These are phyloP conservation scores for Hortaea werneckii DNA, from an alignment of 2,329 filamentous ascomycete genomes.

Conservation along the genomic window DNA sequence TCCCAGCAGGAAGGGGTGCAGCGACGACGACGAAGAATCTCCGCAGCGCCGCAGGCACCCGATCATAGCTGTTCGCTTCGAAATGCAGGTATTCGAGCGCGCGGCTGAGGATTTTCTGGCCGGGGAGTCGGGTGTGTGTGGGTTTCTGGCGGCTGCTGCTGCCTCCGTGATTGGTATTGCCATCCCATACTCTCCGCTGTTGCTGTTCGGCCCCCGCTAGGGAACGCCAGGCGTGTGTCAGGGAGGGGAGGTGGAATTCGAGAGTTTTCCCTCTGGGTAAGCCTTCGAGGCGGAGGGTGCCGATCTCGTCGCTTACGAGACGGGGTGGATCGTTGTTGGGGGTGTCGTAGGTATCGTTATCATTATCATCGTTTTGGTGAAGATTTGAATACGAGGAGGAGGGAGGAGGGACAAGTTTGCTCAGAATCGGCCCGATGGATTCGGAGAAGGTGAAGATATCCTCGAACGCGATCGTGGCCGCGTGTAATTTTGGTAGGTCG, in stretches of 20 bases:
- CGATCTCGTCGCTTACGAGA: background rate
- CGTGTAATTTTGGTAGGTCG: conserved; percentile 1
- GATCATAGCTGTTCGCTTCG: conserved; percentile 5
- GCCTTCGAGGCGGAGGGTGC: background rate
- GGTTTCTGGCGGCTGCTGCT: background rate
- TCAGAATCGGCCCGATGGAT: background rate
- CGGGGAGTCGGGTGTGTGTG: background rate
- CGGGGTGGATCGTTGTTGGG: too few relatives aligned
- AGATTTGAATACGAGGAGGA: too few relatives aligned
- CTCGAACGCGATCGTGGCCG: conserved; percentile 1
- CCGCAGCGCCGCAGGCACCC: background rate
- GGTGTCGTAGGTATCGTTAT: too few relatives aligned
- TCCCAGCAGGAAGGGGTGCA: too few relatives aligned
- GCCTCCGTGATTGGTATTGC: background rate
- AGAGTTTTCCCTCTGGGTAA: background rate
- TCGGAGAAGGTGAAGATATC: conserved; percentile 1
- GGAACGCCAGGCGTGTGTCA: conserved; percentile 2
- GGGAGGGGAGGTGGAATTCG: background rate
- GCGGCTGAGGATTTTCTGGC: background rate
- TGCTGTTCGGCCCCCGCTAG: background rate
- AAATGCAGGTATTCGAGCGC: conserved; percentile 4
- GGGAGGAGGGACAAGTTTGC: background rate
- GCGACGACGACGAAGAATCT: conserved; percentile 4
- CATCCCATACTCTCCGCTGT: background rate
- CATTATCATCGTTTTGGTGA: too few relatives aligned